Percentiles rank a stretch among this genome's conserved stretches.
Conservation (phyloP, 352 stramenopile species). For the Phytophthora uliginosa region DNA sequence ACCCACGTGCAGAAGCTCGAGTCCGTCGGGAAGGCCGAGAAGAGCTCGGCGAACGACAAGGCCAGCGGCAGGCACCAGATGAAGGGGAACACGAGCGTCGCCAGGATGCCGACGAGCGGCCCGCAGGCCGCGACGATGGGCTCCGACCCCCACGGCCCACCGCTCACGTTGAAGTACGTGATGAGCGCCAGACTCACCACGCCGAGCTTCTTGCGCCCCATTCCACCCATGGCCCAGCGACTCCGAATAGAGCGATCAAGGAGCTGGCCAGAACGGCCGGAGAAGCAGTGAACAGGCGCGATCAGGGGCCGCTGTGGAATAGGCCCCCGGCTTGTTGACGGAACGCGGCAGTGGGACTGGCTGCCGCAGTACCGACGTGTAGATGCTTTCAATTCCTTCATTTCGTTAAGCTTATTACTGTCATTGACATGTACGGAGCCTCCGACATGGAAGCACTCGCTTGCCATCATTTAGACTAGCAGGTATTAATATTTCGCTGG, state of each 20-base stretch:
- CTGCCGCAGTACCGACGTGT: too few relatives aligned
- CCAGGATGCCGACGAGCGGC: constrained; percentile 75
- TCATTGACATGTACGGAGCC: too few relatives aligned
- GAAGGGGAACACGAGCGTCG: constrained; percentile 71
- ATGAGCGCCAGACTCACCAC: constrained; percentile 81
- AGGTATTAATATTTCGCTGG: too few relatives aligned
- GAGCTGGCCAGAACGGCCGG: not conserved
- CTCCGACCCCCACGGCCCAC: constrained; percentile 96
- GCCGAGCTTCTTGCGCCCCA: constrained; percentile 65
- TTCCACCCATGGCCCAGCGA: constrained; percentile 20
- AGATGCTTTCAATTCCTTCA: too few relatives aligned
- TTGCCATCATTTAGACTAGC: too few relatives aligned
- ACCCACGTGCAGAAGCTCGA: constrained; percentile 85
- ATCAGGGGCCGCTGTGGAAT: not conserved
- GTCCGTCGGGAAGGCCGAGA: constrained; percentile 76
- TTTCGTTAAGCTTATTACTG: too few relatives aligned
- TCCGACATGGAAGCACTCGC: too few relatives aligned
- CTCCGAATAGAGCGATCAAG: not conserved
- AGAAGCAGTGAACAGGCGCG: not conserved
- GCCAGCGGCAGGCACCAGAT: constrained; percentile 78
- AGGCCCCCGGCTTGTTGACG: not conserved
- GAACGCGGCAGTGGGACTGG: too few relatives aligned
- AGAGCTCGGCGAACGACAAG: constrained; percentile 79
- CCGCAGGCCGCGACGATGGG: constrained; percentile 92
- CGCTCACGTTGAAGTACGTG: constrained; percentile 93